These are phyloP conservation scores for Gleditsia sinensis DNA, from an alignment of 306 rosid species.

Conservation along the genomic window DNA sequence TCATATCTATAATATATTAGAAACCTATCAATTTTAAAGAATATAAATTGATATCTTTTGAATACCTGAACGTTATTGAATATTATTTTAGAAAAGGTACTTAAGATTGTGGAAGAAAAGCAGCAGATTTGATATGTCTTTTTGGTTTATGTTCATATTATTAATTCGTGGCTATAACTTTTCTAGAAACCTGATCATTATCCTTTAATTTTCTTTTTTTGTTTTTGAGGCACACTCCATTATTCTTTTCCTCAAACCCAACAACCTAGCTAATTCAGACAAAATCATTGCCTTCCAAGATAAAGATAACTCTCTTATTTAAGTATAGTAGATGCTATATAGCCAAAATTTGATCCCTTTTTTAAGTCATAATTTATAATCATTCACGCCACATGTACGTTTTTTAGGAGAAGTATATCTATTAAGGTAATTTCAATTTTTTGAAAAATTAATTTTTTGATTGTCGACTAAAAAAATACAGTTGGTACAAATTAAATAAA, in stretches of 20 bases:
- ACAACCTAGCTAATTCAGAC: conserved; percentile 10
- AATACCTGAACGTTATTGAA: not conserved
- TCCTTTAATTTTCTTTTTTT: not conserved
- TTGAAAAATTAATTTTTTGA: too few species aligned
- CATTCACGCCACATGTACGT: too few species aligned
- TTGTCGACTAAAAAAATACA: too few species aligned
- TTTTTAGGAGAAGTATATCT: too few species aligned
- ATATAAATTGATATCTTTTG: too few species aligned
- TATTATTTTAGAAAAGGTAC: conserved; percentile 26
- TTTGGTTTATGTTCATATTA: not conserved
- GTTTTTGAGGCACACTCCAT: not conserved
- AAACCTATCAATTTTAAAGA: too few species aligned
- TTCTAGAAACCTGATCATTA: not conserved
- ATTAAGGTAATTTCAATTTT: too few species aligned
- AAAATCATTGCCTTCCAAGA: not conserved
- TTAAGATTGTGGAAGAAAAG: conserved; percentile 29
- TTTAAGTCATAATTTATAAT: not conserved
- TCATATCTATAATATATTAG: too few species aligned
- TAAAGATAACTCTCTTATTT: not conserved
- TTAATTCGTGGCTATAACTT: conserved; percentile 14
- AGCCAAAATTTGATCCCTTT: not conserved
- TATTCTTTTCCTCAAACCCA: conserved; percentile 7
- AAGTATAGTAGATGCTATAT: not conserved
- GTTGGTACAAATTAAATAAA: too few species aligned
- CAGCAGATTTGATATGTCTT: not conserved